Evolutionary conservation across 2,329 filamentous ascomycete genomes (phyloP).

Genomic region (Colletotrichum sansevieriae): DNA sequence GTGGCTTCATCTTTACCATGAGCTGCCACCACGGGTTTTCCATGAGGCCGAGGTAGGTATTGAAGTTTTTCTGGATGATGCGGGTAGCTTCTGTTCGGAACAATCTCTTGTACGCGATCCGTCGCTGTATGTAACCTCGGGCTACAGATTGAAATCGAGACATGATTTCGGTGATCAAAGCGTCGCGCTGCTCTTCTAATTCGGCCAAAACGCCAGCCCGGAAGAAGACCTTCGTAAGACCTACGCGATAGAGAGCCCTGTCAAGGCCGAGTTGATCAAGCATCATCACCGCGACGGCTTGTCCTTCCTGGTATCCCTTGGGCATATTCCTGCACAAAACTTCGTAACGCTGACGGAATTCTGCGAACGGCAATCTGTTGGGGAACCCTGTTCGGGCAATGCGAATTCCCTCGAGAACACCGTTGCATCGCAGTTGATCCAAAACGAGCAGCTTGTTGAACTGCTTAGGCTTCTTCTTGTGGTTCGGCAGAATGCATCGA

Average conservation of each 20-base stretch:
- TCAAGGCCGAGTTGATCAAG: slow-evolving; percentile 91
- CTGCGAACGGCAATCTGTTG: slow-evolving; percentile 89
- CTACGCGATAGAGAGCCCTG: slow-evolving; percentile 88
- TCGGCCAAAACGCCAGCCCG: slow-evolving; percentile 95
- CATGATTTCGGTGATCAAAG: slow-evolving; percentile 94
- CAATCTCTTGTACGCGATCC: slow-evolving; percentile 90
- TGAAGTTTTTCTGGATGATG: slow-evolving; percentile 95
- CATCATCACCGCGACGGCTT: slow-evolving; percentile 86
- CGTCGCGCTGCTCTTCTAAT: slow-evolving; percentile 94
- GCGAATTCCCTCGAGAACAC: slow-evolving; percentile 97
- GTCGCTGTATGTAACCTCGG: slow-evolving; percentile 88
- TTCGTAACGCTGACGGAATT: slow-evolving; percentile 96
- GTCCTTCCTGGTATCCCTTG: slow-evolving; percentile 90
- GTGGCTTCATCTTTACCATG: slow-evolving; percentile 92
- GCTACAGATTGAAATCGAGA: slow-evolving; percentile 92
- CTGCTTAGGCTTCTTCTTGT: slow-evolving; percentile 96
- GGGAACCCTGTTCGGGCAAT: slow-evolving; percentile 98
- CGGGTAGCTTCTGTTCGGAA: slow-evolving; percentile 95
- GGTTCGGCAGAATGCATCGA: slow-evolving; percentile 96
- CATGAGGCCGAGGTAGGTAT: slow-evolving; percentile 89
- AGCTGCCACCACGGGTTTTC: slow-evolving; percentile 98
- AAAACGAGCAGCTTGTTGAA: slow-evolving; percentile 93
- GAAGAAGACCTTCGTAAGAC: slow-evolving; percentile 98
- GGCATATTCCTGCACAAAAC: slow-evolving; percentile 92
- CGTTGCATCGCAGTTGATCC: slow-evolving; percentile 97